Evolutionary conservation across 2,329 filamentous ascomycete genomes (phyloP), one percentile per base, ranked within the genome.

Genomic region (Cladosporium oxysporum): DNA sequence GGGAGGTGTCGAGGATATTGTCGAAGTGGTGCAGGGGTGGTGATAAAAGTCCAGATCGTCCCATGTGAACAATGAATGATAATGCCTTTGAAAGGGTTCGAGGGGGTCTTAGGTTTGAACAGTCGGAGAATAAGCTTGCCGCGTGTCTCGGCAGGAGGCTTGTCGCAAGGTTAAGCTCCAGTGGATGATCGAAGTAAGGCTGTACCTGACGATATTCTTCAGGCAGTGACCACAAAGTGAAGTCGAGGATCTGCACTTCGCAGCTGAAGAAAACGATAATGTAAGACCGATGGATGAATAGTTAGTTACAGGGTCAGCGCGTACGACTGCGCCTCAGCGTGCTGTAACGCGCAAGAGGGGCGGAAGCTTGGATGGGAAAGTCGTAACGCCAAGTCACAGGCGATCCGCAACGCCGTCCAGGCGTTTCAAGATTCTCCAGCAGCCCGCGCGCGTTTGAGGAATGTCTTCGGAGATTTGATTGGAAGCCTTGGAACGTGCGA

Each of bases 81-180:
- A 12, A 62, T 62, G 49, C 28, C 49, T 28, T 21, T 26, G 58
- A 61, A 49, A 29, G 55, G 21, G 44, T 29, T 50, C 41, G 28
- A 55, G 16, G 26, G 31, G 55, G 55, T 58, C 49, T 37, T 62
- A 52, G 60, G 49, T 28, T 53, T 55, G 31, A 18, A 18, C 14
- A n/a, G 37, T 18, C 23, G 50, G 33, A 23, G n/a, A 31, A 63
- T 57, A 63, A 63, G 61, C 61, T 63, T 33, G 49, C 28, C 37
- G 47, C 60, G 60, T 44, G 35, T 63, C 61, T 63, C 50, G 61
- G 61, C 61, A 47, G 41, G 37, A 63, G 31, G 61, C 61, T 63
- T 63, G 61, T 63, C 50, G 37, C 57, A 10, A 31, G n/a, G 35
- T 41, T 41, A 59, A 58, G 55, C 55, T 58, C 53, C 28, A 31